phyloP scores from a whole-genome alignment of 1,284 basidiomycete species.

The Cryptococcus jaspeensis region DNA sequence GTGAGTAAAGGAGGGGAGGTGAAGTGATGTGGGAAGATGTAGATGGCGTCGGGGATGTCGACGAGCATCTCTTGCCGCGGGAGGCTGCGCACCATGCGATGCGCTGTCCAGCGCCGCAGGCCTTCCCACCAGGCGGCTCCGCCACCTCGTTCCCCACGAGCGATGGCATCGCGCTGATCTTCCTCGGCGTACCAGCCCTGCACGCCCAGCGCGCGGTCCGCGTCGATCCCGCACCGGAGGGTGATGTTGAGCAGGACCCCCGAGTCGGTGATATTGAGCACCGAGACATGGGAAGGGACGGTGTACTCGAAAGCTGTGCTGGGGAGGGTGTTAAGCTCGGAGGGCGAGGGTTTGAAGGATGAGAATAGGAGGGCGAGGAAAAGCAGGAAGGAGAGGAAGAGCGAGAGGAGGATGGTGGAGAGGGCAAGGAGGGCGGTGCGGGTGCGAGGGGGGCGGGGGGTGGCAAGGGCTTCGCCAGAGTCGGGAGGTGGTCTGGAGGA shows the following conservation, averaged over 20 bases:
- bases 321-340: slow-evolving; percentile 25
- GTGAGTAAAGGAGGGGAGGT: slow-evolving; percentile 26
- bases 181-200: slow-evolving; percentile 12
- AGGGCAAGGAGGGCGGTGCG: slow-evolving; percentile 22
- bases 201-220: slow-evolving; percentile 37
- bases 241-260: slow-evolving; percentile 42
- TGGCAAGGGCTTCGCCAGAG: too few relatives aligned
- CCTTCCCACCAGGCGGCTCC: slow-evolving; percentile 47
- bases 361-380: slow-evolving; percentile 34
- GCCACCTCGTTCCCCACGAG: slow-evolving; percentile 22
- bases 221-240: slow-evolving; percentile 42
- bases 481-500: too few relatives aligned
- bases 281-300: slow-evolving; percentile 29
- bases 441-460: background rate
- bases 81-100: slow-evolving; percentile 19
- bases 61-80: slow-evolving; percentile 20
- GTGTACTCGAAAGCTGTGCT: slow-evolving; percentile 33
- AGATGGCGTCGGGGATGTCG: slow-evolving; percentile 16
- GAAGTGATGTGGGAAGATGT: slow-evolving; percentile 20
- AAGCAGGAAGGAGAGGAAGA: slow-evolving; percentile 26
- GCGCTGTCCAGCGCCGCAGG: slow-evolving; percentile 29
- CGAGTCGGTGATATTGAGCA: slow-evolving; percentile 45
- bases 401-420: slow-evolving; percentile 22
- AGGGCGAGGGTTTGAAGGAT: slow-evolving; percentile 36
- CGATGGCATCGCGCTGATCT: slow-evolving; percentile 12